A percentile compares a stretch with the other conserved stretches of the same genome.
Evolutionary conservation across 2,329 filamentous ascomycete genomes (phyloP).

Genomic region (Neoscytalidium dimidiatum): DNA sequence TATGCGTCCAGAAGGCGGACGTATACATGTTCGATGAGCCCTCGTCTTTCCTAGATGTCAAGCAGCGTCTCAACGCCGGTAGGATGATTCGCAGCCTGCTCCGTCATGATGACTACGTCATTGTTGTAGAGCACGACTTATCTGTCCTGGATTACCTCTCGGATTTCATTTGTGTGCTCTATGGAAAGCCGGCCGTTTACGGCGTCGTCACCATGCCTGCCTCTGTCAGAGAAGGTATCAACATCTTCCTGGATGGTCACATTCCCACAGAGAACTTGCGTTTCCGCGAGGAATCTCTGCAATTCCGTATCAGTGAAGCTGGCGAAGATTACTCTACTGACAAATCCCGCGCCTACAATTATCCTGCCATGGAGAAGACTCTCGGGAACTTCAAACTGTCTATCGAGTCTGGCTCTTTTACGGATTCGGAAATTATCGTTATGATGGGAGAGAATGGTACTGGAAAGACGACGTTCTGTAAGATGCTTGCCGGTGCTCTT

Average conservation of each 20-base stretch:
- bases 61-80: slow-evolving; percentile 93
- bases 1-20: slow-evolving; percentile 94
- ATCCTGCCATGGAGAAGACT: slow-evolving; percentile 91
- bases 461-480: slow-evolving; percentile 98
- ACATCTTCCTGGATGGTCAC: slow-evolving; percentile 97
- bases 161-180: slow-evolving; percentile 96
- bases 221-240: slow-evolving; percentile 98
- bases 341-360: slow-evolving; percentile 80
- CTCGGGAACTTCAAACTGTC: slow-evolving; percentile 83
- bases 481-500: slow-evolving; percentile 86
- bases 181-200: slow-evolving; percentile 92
- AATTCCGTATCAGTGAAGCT: slow-evolving; percentile 90
- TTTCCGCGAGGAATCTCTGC: slow-evolving; percentile 95
- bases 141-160: slow-evolving; percentile 98
- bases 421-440: slow-evolving; percentile 96
- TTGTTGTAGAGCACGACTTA: slow-evolving; percentile 98
- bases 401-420: slow-evolving; percentile 84
- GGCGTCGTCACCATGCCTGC: slow-evolving; percentile 95
- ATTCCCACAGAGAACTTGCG: slow-evolving; percentile 98
- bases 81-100: slow-evolving; percentile 90
- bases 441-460: slow-evolving; percentile 99
- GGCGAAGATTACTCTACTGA: slow-evolving; percentile 86
- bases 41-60: slow-evolving; percentile 98
- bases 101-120: slow-evolving; percentile 89
- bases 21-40: slow-evolving; percentile 99